Conservation (phyloP, 2,329 filamentous ascomycete species). For the Penicillium janthinellum region DNA sequence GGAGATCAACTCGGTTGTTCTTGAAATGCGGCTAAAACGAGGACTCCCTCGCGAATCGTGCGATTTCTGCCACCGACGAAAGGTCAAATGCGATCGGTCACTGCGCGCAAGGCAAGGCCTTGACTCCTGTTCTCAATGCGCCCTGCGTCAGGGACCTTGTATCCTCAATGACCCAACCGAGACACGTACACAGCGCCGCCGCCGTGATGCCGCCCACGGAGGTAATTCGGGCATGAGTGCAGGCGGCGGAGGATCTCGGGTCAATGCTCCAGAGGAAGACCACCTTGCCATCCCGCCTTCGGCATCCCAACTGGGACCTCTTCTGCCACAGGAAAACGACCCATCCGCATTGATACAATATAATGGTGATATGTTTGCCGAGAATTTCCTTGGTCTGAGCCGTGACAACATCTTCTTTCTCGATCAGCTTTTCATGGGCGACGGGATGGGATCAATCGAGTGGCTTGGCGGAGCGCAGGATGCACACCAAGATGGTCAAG, state of each 20-base stretch:
- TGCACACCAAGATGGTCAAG: background rate
- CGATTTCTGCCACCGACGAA: conserved; percentile 19
- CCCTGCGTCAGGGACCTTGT: conserved; percentile 20
- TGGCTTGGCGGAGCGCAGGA: conserved; percentile 1
- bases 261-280: no score
- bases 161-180: conserved; percentile 24
- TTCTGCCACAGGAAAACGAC: no score
- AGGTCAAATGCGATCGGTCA: conserved; percentile 30
- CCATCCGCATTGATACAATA: no score
- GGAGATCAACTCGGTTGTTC: background rate
- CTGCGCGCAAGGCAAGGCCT: conserved; percentile 19
- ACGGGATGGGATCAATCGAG: conserved; percentile 3
- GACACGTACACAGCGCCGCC: conserved; percentile 17
- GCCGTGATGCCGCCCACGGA: background rate
- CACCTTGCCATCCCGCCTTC: no score
- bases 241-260: no score
- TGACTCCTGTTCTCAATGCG: conserved; percentile 25
- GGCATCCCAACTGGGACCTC: no score
- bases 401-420: conserved; percentile 28
- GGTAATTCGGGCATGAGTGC: background rate
- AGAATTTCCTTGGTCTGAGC: conserved; percentile 19
- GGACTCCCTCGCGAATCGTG: conserved; percentile 7
- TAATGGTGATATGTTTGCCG: background rate
- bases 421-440: conserved; percentile 27
- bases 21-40: conserved; percentile 6